phyloP scores from a whole-genome alignment of 164 flowering plant species.

The Berberis vulgaris region DNA sequence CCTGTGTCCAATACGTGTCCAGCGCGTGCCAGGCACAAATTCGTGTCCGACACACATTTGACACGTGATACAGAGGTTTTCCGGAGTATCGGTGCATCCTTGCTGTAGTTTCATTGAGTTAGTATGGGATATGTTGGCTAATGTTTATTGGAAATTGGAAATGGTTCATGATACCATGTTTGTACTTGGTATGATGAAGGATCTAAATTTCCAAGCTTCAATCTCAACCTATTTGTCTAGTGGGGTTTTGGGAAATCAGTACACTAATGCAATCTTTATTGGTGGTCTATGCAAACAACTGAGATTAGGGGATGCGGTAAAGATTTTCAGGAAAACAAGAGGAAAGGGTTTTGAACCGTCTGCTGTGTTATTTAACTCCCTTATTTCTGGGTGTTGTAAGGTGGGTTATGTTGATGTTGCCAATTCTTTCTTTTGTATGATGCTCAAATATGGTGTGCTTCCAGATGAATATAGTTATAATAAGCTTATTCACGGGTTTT shows the following conservation, averaged over 20 bases:
- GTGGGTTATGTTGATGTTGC: slow-evolving; percentile 50
- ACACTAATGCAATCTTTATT: slow-evolving; percentile 41
- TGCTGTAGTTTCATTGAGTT: slow-evolving; percentile 14
- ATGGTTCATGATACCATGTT: slow-evolving; percentile 60
- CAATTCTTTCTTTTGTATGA: slow-evolving; percentile 50
- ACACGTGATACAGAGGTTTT: too few species aligned
- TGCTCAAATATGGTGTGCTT: slow-evolving; percentile 51
- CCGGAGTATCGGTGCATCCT: too few species aligned
- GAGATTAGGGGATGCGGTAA: slow-evolving; percentile 46
- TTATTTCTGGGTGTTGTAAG: slow-evolving; percentile 54
- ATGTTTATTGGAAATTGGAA: slow-evolving; percentile 39
- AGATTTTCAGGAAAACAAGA: slow-evolving; percentile 24
- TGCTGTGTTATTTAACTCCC: slow-evolving; percentile 46
- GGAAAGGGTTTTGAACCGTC: slow-evolving; percentile 28
- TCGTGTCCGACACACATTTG: too few species aligned
- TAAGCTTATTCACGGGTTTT: slow-evolving; percentile 69
- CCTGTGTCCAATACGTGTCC: too few species aligned
- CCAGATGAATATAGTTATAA: slow-evolving; percentile 67
- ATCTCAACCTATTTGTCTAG: slow-evolving; percentile 42
- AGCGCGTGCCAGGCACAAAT: too few species aligned
- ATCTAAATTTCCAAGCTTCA: slow-evolving; percentile 34
- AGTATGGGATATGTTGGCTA: slow-evolving; percentile 66
- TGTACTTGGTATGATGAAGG: slow-evolving; percentile 56
- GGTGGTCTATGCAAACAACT: slow-evolving; percentile 62
- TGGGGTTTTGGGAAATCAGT: slow-evolving; percentile 24